Percentiles rank a stretch among this genome's conserved stretches.
Conservation (phyloP, 345 rosid genomes). For the Arabis alpina region DNA sequence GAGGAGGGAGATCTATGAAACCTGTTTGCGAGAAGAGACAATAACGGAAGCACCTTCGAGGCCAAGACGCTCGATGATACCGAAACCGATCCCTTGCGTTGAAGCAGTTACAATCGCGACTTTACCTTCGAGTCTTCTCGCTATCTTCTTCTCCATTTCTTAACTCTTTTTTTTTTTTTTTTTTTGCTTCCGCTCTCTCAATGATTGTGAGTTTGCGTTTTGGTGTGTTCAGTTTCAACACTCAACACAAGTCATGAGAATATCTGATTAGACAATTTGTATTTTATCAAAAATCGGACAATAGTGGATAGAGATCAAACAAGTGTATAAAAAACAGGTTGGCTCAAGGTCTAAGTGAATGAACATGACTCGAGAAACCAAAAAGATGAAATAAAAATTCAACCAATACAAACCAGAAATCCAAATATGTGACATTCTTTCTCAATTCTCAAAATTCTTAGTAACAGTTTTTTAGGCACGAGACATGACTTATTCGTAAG, state of each 20-base stretch:
- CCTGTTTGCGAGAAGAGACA: constrained; percentile 51
- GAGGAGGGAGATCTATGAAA: constrained; percentile 6
- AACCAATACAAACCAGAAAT: not conserved
- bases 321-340: too few relatives aligned
- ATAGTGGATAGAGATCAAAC: too few relatives aligned
- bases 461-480: not conserved
- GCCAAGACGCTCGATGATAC: constrained; percentile 77
- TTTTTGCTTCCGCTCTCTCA: not conserved
- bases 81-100: constrained; percentile 90
- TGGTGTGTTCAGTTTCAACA: too few relatives aligned
- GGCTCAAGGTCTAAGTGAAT: too few relatives aligned
- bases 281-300: too few relatives aligned
- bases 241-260: too few relatives aligned
- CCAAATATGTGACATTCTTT: not conserved
- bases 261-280: too few relatives aligned
- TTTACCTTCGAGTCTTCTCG: constrained; percentile 71
- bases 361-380: too few relatives aligned
- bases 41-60: constrained; percentile 58
- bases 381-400: not conserved
- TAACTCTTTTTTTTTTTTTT: not conserved
- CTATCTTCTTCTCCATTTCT: constrained; percentile 48
- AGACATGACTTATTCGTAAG: constrained; percentile 53
- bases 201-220: not conserved
- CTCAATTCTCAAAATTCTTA: not conserved
- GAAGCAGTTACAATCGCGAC: constrained; percentile 94